A percentile compares a stretch with the other conserved stretches of the same genome.
phyloP scores from a whole-genome alignment of 805 yeast genomes.

The Ogataea salicorniae region DNA sequence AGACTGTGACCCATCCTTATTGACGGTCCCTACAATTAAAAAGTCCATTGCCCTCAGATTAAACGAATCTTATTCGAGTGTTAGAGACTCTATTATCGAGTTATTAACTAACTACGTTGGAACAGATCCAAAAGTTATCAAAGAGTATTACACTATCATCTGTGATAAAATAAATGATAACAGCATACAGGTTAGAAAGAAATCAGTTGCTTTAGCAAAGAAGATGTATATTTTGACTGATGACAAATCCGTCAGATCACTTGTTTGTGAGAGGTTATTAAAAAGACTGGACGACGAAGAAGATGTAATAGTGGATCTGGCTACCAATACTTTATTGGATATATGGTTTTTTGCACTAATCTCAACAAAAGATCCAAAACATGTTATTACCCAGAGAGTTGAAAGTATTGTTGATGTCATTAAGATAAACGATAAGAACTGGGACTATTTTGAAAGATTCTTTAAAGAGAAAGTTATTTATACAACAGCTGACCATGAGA shows the following conservation, averaged over 20 bases:
- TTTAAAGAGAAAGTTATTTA: constrained; percentile 39
- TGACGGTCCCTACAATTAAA: constrained; percentile 46
- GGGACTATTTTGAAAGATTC: constrained; percentile 43
- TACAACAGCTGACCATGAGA: constrained; percentile 13
- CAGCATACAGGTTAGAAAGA: constrained; percentile 60
- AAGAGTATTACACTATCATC: constrained; percentile 45
- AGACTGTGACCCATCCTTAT: constrained; percentile 45
- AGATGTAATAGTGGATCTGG: constrained; percentile 40
- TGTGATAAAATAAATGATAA: constrained; percentile 49
- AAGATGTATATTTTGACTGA: constrained; percentile 38
- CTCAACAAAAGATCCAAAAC: not conserved
- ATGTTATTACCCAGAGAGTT: constrained; percentile 10
- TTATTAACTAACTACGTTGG: constrained; percentile 47
- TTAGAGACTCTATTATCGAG: constrained; percentile 72
- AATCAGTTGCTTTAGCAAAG: constrained; percentile 49
- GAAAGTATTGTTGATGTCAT: constrained; percentile 37
- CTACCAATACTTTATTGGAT: constrained; percentile 33
- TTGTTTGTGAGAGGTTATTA: constrained; percentile 48
- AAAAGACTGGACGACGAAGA: constrained; percentile 68
- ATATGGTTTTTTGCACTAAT: constrained; percentile 31
- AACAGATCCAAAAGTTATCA: constrained; percentile 39
- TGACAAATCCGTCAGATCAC: constrained; percentile 31
- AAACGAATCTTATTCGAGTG: constrained; percentile 60
- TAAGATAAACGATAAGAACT: constrained; percentile 32
- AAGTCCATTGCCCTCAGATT: constrained; percentile 47